These are phyloP conservation scores for Diplodia seriata DNA, from an alignment of 2,329 filamentous ascomycete genomes.

Conservation along the genomic window DNA sequence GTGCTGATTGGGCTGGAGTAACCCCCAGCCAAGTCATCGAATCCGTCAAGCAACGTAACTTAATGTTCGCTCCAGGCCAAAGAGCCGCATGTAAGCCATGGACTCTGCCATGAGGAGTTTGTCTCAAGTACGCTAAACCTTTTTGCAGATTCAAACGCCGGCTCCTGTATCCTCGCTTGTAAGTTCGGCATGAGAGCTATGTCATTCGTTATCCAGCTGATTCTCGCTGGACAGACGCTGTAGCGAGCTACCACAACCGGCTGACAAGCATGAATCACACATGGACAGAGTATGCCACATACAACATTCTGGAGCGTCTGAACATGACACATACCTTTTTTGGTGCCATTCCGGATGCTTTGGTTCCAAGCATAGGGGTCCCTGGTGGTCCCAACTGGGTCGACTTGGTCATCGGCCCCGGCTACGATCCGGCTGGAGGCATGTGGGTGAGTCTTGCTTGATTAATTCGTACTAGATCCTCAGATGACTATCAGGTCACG, in stretches of 20 bases:
- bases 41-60: conserved; percentile 34
- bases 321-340: conserved; percentile 43
- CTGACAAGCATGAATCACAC: conserved; percentile 34
- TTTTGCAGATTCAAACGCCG: conserved; percentile 41
- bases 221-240: conserved; percentile 34
- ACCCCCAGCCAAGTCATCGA: conserved; percentile 38
- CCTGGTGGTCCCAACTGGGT: conserved; percentile 42
- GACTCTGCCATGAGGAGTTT: background rate
- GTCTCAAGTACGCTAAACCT: conserved; percentile 4
- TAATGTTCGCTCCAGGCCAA: conserved; percentile 45
- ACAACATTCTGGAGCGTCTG: conserved; percentile 38
- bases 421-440: conserved; percentile 44
- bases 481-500: background rate
- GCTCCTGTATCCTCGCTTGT: conserved; percentile 40
- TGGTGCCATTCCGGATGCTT: conserved; percentile 37
- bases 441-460: conserved; percentile 37
- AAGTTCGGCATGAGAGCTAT: background rate
- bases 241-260: conserved; percentile 40
- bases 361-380: conserved; percentile 37
- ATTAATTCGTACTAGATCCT: too few species aligned
- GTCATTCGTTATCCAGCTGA: conserved; percentile 23
- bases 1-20: conserved; percentile 39
- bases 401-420: conserved; percentile 40
- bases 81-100: conserved; percentile 37
- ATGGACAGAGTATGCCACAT: conserved; percentile 39